Evolutionary conservation across 768 basidiomycete species (phyloP).

Genomic region (Auriscalpium orientale): DNA sequence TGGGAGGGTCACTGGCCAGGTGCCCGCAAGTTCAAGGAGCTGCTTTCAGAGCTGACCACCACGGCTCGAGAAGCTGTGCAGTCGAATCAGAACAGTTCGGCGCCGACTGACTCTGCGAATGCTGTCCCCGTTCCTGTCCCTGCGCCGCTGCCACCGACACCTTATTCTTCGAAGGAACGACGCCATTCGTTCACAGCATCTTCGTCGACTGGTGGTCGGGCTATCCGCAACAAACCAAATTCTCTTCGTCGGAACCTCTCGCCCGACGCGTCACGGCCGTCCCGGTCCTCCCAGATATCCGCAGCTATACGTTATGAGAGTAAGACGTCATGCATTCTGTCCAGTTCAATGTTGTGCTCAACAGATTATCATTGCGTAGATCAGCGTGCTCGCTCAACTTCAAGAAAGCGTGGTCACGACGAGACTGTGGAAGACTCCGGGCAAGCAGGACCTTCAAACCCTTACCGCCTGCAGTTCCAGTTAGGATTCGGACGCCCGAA

Average conservation of each 20-base stretch:
- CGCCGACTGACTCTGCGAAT: conserved; percentile 10
- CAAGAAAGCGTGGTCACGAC: conserved; percentile 65
- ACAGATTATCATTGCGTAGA: conserved; percentile 29
- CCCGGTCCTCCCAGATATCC: conserved; percentile 19
- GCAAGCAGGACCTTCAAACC: conserved; percentile 10
- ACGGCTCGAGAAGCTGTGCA: conserved; percentile 65
- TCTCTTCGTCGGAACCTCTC: conserved; percentile 22
- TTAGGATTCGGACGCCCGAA: conserved; percentile 28
- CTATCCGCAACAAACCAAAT: conserved; percentile 18
- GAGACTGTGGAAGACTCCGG: conserved; percentile 51
- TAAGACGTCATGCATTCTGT: conserved; percentile 11
- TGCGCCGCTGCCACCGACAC: conserved; percentile 1
- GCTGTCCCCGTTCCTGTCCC: neutral
- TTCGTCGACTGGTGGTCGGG: conserved; percentile 2
- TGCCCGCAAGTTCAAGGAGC: conserved; percentile 78
- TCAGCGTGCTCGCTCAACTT: conserved; percentile 67
- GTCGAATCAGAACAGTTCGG: conserved; percentile 16
- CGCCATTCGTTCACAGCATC: conserved; percentile 14
- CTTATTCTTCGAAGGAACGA: conserved; percentile 10
- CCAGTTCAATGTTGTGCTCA: neutral
- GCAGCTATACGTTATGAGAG: conserved; percentile 24
- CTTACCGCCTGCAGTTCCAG: conserved; percentile 19
- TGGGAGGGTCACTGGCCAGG: conserved; percentile 89
- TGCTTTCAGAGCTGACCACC: conserved; percentile 60
- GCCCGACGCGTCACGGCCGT: conserved; percentile 24